These are phyloP conservation scores for Suhomyces coccinellae DNA, from an alignment of 1,139 yeast genomes.

Conservation along the genomic window DNA sequence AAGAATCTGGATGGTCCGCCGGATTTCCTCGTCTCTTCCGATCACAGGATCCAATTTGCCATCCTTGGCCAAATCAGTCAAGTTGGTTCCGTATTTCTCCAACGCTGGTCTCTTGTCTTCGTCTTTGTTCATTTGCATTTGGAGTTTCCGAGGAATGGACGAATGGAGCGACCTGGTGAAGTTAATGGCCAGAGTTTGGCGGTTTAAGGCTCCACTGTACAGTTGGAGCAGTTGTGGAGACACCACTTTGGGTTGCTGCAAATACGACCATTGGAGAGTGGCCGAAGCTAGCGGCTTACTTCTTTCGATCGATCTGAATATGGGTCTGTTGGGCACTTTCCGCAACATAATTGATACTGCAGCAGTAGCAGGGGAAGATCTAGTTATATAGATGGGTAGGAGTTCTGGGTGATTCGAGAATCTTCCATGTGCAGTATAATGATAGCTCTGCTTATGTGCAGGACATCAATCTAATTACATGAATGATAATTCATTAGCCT, in stretches of 20 bases:
- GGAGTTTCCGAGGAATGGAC: constrained; percentile 22
- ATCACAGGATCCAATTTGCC: constrained; percentile 96
- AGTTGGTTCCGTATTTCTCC: constrained; percentile 82
- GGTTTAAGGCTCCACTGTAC: neutral
- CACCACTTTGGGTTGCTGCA: neutral
- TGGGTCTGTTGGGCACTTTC: neutral
- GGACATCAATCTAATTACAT: neutral
- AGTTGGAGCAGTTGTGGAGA: neutral
- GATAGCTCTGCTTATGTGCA: neutral
- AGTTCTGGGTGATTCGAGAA: constrained; percentile 11
- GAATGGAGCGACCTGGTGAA: constrained; percentile 18
- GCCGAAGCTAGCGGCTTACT: neutral
- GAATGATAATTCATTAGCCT: no score
- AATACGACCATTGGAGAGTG: neutral
- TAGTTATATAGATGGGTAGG: neutral
- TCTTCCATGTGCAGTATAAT: constrained; percentile 10
- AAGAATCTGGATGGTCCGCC: constrained; percentile 86
- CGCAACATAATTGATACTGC: neutral
- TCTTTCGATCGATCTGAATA: neutral
- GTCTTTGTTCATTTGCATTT: constrained; percentile 46
- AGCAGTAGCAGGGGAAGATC: neutral
- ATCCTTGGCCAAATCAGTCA: constrained; percentile 81
- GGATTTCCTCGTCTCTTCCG: constrained; percentile 93
- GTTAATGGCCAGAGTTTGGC: neutral
- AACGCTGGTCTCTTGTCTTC: constrained; percentile 72